Evolutionary conservation across 1,284 basidiomycete genomes (phyloP).

Genomic region (Pseudozyma tsukubaensis): DNA sequence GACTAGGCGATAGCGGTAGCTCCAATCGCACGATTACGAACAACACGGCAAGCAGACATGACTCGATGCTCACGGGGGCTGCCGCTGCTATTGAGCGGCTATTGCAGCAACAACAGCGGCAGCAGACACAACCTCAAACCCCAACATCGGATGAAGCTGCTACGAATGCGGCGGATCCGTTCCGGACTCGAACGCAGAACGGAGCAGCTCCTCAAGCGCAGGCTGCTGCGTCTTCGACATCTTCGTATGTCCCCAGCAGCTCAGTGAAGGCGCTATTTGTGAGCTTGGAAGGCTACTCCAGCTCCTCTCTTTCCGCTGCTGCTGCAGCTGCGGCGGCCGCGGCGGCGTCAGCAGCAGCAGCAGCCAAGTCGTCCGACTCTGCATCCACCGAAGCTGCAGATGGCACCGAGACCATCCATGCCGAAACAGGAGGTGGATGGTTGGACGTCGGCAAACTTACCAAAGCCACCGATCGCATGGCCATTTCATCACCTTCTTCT

Average conservation of each 20-base stretch:
- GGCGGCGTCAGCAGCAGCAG: neutral
- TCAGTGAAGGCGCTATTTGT: slow-evolving; percentile 53
- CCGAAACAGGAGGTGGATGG: slow-evolving; percentile 49
- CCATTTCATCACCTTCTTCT: slow-evolving; percentile 1
- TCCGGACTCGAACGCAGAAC: neutral
- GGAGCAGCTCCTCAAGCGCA: neutral
- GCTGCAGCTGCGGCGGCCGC: neutral
- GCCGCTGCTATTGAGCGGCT: slow-evolving; percentile 58
- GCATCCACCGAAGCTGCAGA: slow-evolving; percentile 2
- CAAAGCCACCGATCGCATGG: slow-evolving; percentile 12
- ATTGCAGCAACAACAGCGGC: slow-evolving; percentile 34
- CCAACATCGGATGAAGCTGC: neutral
- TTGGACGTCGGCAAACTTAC: slow-evolving; percentile 57
- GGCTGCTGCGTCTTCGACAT: neutral
- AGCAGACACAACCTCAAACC: neutral
- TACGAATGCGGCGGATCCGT: slow-evolving; percentile 12
- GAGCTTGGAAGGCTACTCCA: slow-evolving; percentile 57
- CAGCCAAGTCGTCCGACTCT: neutral
- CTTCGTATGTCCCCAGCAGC: slow-evolving; percentile 3
- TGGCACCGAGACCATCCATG: slow-evolving; percentile 24
- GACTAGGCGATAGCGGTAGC: slow-evolving; percentile 11
- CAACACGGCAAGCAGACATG: slow-evolving; percentile 6
- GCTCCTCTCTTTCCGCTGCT: slow-evolving; percentile 28
- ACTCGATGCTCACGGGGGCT: slow-evolving; percentile 35
- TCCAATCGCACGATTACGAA: slow-evolving; percentile 4